phyloP scores from a whole-genome alignment of 164 flowering plant species.

The Aristolochia fimbriata region DNA sequence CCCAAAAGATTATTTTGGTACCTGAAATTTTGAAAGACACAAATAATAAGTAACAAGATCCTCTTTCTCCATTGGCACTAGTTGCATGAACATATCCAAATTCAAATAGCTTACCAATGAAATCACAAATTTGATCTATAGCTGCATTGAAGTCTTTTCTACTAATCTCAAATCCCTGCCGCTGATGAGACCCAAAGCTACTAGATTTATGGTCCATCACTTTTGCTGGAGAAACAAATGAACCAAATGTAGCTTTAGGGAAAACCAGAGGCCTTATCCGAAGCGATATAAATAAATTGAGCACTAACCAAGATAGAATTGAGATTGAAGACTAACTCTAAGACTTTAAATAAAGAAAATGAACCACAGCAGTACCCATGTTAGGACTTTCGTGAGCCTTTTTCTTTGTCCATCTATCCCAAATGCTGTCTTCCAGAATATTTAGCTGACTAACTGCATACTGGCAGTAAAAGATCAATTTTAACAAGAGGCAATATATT shows the following conservation, averaged over 20 bases:
- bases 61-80: background rate
- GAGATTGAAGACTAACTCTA: background rate
- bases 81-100: background rate
- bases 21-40: constrained; percentile 33
- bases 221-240: constrained; percentile 11
- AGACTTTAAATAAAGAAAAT: background rate
- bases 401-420: constrained; percentile 67
- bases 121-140: constrained; percentile 81
- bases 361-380: constrained; percentile 28
- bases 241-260: background rate
- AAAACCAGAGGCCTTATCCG: background rate
- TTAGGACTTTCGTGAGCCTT: constrained; percentile 38
- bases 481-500: too few species aligned
- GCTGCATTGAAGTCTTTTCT: constrained; percentile 91
- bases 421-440: constrained; percentile 88
- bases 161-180: constrained; percentile 73
- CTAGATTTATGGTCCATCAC: constrained; percentile 37
- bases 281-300: background rate
- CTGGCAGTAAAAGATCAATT: constrained; percentile 21
- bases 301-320: background rate
- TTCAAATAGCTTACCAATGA: constrained; percentile 46
- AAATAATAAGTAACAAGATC: background rate
- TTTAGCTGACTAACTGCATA: constrained; percentile 85
- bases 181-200: constrained; percentile 22
- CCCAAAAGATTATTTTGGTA: constrained; percentile 90